Base-by-base conservation (phyloP, 148 eudicot genomes). In the Rhododendron griersonianum region DNA sequence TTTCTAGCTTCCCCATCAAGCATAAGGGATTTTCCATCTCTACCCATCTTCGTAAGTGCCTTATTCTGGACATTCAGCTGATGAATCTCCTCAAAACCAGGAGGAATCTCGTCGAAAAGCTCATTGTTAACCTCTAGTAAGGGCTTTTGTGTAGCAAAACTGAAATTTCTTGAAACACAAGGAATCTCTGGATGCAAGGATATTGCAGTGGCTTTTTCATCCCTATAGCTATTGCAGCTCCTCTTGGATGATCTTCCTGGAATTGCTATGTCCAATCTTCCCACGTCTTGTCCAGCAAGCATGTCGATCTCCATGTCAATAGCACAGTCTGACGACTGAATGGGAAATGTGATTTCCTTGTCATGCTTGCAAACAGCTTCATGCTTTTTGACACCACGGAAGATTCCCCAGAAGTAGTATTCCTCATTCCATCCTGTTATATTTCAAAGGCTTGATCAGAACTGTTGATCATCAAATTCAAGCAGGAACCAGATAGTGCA, bases 261-360 rank as follows among this genome's bases (percentile, higher is more conserved):
- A 71, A 83, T 82, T 14, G 18, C 67, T 7, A 78, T 39, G 81
- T 92, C 93, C 11, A 81, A 69, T 13, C 8, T 81, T 5, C 92
- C 93, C 30, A 94, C 84, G 2, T 85, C 76, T 4, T 73, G 35
- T 11, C 96, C 96, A 16, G 92, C 93, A 13, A 88, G 13, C 96
- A 94, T 91, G 84, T 94, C 95, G 7, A 92, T 85, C 13, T 91
- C 92, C 96, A 94, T 92, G 78, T 89, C 94, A 50, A 85, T 84
- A 19, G 7, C 81, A 33, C 41, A 51, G 51, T 25, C 28, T 37
- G 28, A 37, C 28, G 80, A 7, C 41, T n/a, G 81, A 41, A 33
- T 15, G 10, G 25, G 23, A 13, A 4, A 18, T 39, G 86, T 53
- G 19, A 50, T 41, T 83, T 87, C 65, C 50, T n/a, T 37, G 21